A percentile compares a stretch with the other conserved stretches of the same genome.
Evolutionary conservation across 1,284 basidiomycete genomes (phyloP).

Genomic region (Takashimella koratensis): DNA sequence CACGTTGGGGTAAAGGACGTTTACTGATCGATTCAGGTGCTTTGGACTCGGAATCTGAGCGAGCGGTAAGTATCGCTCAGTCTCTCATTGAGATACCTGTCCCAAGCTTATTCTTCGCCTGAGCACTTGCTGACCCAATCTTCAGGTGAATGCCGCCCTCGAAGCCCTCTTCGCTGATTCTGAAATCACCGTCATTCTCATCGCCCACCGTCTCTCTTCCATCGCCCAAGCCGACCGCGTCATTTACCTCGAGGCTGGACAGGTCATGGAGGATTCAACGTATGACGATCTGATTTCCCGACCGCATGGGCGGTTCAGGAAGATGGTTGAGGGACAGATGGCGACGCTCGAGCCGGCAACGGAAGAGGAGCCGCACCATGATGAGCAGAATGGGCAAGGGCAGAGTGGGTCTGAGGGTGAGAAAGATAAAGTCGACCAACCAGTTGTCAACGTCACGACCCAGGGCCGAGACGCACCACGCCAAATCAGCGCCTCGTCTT

Average conservation of each 20-base stretch:
- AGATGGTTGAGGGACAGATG: conserved; percentile 47
- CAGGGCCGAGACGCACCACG: background rate
- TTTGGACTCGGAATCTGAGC: conserved; percentile 44
- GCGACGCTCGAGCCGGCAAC: conserved; percentile 27
- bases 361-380: conserved; percentile 8
- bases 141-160: conserved; percentile 52
- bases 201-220: conserved; percentile 53
- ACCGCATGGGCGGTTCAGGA: conserved; percentile 41
- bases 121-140: too few relatives aligned
- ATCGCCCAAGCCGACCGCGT: conserved; percentile 53
- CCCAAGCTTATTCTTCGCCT: too few relatives aligned
- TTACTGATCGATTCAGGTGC: too few relatives aligned
- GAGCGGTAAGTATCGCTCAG: conserved; percentile 28
- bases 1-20: background rate
- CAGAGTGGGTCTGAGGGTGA: conserved; percentile 3
- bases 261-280: conserved; percentile 51
- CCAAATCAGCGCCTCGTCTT: background rate
- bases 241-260: conserved; percentile 51
- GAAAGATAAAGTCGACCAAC: background rate
- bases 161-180: conserved; percentile 50
- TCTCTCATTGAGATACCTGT: too few relatives aligned
- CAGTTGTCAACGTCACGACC: background rate
- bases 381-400: background rate
- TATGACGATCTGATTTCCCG: conserved; percentile 49
- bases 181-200: conserved; percentile 53